Evolutionary conservation across 805 yeast species (phyloP), one percentile per base, ranked within the genome.

Genomic region (Candida insectorum): DNA sequence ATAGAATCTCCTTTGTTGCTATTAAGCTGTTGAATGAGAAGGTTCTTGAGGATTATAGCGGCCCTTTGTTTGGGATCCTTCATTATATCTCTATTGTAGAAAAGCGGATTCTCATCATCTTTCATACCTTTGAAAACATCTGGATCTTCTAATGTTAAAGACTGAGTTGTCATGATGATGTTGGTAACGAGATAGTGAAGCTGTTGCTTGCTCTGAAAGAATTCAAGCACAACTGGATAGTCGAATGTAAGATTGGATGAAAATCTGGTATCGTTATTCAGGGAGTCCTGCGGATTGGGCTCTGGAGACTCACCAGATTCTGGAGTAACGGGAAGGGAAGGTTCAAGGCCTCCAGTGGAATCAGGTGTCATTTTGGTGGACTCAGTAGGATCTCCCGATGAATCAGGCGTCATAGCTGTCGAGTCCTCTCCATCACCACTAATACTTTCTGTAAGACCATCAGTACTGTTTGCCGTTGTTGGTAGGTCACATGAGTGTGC

Each of bases 201-300:
- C 6, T 73, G 69, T 52, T 87, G 96, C 47, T 87, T 88, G 29
- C 73, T 61, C 41, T 81, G 82, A 48, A 80, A 75, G 51, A 84
- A 87, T 31, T 85, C 94, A n/a, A 81, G 64, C 4, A 75, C 64
- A 16, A 71, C 59, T 0, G 81, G 79, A 39, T 72, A 79, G 37
- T 71, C 65, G 30, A 67, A 60, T 3, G 65, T 52, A 28, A 70
- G 51, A 27, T 53, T 53, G 4, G 48, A 39, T 18, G 36, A 33
- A 25, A 39, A 42, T 24, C 13, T 24, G 10, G 23, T 20, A 11
- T 11, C 11, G n/a, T n/a, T n/a, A n/a, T n/a, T n/a, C n/a, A n/a
- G n/a, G n/a, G n/a, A n/a, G n/a, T n/a, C n/a, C n/a, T n/a, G n/a
- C n/a, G n/a, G n/a, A n/a, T n/a, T n/a, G n/a, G n/a, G n/a, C n/a